A percentile compares a stretch with the other conserved stretches of the same genome.
phyloP scores from a whole-genome alignment of 2,329 filamentous ascomycete species.

The Penicillium sp. region DNA sequence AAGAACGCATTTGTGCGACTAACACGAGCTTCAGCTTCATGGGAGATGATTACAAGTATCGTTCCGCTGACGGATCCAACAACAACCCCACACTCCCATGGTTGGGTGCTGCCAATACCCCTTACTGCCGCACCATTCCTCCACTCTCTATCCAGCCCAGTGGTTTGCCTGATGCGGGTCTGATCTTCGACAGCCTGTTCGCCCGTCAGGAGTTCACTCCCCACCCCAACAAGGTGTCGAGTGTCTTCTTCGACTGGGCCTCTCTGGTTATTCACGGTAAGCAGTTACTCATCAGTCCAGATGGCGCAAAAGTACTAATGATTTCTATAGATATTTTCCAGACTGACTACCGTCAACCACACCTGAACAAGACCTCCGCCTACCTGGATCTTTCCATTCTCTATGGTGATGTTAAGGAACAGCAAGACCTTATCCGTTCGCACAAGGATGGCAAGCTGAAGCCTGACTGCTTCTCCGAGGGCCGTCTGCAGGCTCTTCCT shows the following conservation, averaged over 20 bases:
- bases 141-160: constrained; percentile 61
- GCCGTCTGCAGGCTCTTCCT: constrained; percentile 68
- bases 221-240: constrained; percentile 72
- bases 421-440: constrained; percentile 55
- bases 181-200: constrained; percentile 49
- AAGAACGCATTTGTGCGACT: not conserved
- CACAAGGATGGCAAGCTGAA: constrained; percentile 72
- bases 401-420: constrained; percentile 61
- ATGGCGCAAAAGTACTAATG: not conserved
- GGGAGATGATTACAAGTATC: constrained; percentile 61
- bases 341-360: constrained; percentile 63
- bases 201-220: constrained; percentile 44
- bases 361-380: constrained; percentile 65
- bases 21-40: constrained; percentile 35
- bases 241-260: constrained; percentile 71
- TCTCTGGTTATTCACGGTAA: constrained; percentile 70
- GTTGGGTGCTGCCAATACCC: constrained; percentile 66
- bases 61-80: constrained; percentile 68
- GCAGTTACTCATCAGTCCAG: constrained; percentile 16
- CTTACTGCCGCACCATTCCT: constrained; percentile 66
- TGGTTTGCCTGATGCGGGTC: constrained; percentile 65
- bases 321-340: constrained; percentile 63
- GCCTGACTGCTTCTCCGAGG: constrained; percentile 70
- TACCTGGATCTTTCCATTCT: constrained; percentile 72
- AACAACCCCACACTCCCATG: constrained; percentile 69